A percentile compares a stretch with the other conserved stretches of the same genome.
These are phyloP conservation scores for Colletotrichum plurivorum DNA, from an alignment of 2,329 filamentous ascomycete genomes.

Conservation along the genomic window DNA sequence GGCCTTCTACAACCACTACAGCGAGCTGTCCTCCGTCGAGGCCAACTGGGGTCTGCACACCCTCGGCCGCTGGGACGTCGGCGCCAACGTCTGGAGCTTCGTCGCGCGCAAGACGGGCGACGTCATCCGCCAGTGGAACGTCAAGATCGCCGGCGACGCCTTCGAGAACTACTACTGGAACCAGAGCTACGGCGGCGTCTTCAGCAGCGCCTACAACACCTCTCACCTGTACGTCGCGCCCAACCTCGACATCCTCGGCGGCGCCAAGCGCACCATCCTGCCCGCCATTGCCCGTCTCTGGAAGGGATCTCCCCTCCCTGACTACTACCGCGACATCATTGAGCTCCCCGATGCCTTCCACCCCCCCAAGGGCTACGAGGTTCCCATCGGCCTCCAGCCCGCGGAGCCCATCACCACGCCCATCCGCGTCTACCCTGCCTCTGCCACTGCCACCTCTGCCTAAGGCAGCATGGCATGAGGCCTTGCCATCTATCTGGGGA, in stretches of 20 bases:
- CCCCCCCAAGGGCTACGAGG: slow-evolving; percentile 56
- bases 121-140: slow-evolving; percentile 55
- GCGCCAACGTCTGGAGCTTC: slow-evolving; percentile 76
- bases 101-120: slow-evolving; percentile 75
- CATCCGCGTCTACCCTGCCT: slow-evolving; percentile 9
- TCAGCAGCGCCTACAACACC: slow-evolving; percentile 50
- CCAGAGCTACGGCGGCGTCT: slow-evolving; percentile 65
- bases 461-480: too few species aligned
- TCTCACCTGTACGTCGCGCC: slow-evolving; percentile 53
- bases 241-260: slow-evolving; percentile 52
- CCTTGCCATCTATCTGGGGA: too few species aligned
- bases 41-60: slow-evolving; percentile 64
- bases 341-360: slow-evolving; percentile 60
- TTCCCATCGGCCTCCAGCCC: slow-evolving; percentile 10
- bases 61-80: slow-evolving; percentile 80
- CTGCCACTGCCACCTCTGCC: too few species aligned
- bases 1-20: slow-evolving; percentile 82
- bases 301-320: slow-evolving; percentile 52
- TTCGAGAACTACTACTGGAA: slow-evolving; percentile 62
- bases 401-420: slow-evolving; percentile 12
- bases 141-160: slow-evolving; percentile 51
- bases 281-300: slow-evolving; percentile 54
- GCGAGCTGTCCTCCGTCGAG: slow-evolving; percentile 68
- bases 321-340: slow-evolving; percentile 58
- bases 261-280: slow-evolving; percentile 52